Evolutionary conservation across 345 rosid genomes (phyloP), one percentile per base, ranked within the genome.

Genomic region (Erodium maritimum): DNA sequence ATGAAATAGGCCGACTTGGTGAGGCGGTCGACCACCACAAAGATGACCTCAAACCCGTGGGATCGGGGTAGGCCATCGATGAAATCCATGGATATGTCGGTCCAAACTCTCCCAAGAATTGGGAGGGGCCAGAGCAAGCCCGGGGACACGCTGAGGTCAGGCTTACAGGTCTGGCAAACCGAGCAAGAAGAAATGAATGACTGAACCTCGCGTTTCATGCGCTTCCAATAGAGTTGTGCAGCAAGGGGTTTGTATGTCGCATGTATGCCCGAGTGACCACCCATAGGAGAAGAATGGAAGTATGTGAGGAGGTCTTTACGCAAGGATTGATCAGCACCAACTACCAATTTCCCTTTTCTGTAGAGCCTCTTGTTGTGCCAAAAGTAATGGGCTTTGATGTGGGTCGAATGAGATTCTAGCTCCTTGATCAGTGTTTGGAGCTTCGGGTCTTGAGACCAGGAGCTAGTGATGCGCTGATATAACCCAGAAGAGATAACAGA

Each of bases 1-100:
- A 56, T 19, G 14, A 67, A 67, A 29, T 67, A 62, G 0, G 61
- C 59, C 50, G 55, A 67, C 19, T 61, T 67, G 13, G 29, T 46
- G 10, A 67, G 20, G 0, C 58, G 21, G 51, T 67, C 66, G 0
- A 67, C 57, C 1, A 67, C 62, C 1, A 67, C 66, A 20, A 55
- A 8, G 3, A 67, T 23, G 21, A 50, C 42, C 11, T 19, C 6
- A 5, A 61, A 55, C 1, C 66, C 61, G 5, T 16, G 14, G 1
- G 61, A 55, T 18, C 0, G 48, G 2, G 66, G 71, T 2, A 61
- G 21, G 1, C 42, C 58, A 22, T 45, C 34, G 2, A 67, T 50
- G 14, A 67, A 61, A 34, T 56, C 71, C 62, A 61, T 61, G 0
- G 62, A 45, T 1, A 67, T 61, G 1, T 50, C 45, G 1, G 20